Evolutionary conservation across 116 monocot species (phyloP), one percentile per base, ranked within the genome.

Genomic region (Phalaenopsis hybrid): DNA sequence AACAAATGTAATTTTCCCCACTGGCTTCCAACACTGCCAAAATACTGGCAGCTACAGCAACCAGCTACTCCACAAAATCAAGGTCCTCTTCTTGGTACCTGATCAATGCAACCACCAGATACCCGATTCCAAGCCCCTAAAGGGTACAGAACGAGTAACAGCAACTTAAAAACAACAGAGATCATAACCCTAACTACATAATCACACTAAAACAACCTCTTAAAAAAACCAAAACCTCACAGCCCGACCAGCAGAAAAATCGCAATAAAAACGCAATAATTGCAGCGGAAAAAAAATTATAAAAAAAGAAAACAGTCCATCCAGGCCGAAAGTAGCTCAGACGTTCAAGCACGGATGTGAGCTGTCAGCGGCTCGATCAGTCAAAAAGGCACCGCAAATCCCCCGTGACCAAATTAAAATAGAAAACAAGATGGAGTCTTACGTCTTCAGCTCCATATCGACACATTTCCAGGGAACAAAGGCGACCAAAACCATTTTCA

Each of bases 91-190:
- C 16, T 37, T 72, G 15, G 37, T 5, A 11, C 9, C 31, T 37
- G 37, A 72, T 72, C 72, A 72, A 72, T 17, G 72, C 72, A 37
- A 72, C 37, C 34, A 72, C 4, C 72, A 72, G 23, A 72, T 34
- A 37, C 15, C 41, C 13, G 37, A 37, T 4, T 41, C 41, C 72
- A 41, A 15, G 17, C 15, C 13, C 37, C 72, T 70, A 15, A 37
- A 37, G 25, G 34, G 31, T 69, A 8, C 11, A 69, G 37, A 37
- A 37, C 13, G 34, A 37, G 37, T 5, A 72, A 41, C 37, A 37
- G 72, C 72, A 72, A 72, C 12, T 72, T 72, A 43, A 72, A 41
- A 37, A 16, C 72, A 37, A 72, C 33, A 72, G 41, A 41, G 41
- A 70, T 70, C 20, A 67, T 67, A 67, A 3, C 15, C 15, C 16